Percentiles rank a stretch among this genome's conserved stretches.
Conservation (phyloP, 139 green algal genomes). For the Chlorella sp. region DNA sequence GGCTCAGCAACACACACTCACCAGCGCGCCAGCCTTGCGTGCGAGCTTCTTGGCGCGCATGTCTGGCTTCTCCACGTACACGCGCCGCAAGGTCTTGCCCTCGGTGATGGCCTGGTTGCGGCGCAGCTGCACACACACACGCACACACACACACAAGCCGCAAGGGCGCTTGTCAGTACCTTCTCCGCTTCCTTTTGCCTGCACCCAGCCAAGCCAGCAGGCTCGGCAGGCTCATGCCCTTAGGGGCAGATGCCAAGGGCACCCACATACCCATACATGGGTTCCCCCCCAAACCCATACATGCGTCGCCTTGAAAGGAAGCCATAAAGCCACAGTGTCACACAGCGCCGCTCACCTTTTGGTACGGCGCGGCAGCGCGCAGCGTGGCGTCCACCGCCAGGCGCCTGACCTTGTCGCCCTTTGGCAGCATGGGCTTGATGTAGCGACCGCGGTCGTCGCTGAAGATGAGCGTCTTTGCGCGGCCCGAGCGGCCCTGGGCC, state of each 20-base stretch:
- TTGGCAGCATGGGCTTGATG: constrained; percentile 99
- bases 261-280: neutral
- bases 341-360: constrained; percentile 63
- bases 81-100: constrained; percentile 30
- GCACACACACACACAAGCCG: too few species aligned
- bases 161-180: too few species aligned
- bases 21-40: constrained; percentile 68
- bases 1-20: constrained; percentile 15
- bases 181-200: too few species aligned
- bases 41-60: constrained; percentile 95
- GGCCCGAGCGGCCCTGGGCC: constrained; percentile 73
- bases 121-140: constrained; percentile 34
- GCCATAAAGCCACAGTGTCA: too few species aligned
- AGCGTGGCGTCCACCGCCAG: constrained; percentile 97
- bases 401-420: constrained; percentile 63
- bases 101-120: constrained; percentile 44
- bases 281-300: too few species aligned
- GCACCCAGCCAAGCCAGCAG: too few species aligned
- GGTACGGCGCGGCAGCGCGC: constrained; percentile 91
- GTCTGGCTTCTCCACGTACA: constrained; percentile 95
- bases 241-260: too few species aligned
- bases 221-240: too few species aligned
- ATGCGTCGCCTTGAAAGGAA: too few species aligned
- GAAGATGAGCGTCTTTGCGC: constrained; percentile 98
- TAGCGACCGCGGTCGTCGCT: constrained; percentile 78